Percentiles rank a stretch among this genome's conserved stretches.
phyloP scores from a whole-genome alignment of 2,329 filamentous ascomycete species.

The Penicillium sp. region DNA sequence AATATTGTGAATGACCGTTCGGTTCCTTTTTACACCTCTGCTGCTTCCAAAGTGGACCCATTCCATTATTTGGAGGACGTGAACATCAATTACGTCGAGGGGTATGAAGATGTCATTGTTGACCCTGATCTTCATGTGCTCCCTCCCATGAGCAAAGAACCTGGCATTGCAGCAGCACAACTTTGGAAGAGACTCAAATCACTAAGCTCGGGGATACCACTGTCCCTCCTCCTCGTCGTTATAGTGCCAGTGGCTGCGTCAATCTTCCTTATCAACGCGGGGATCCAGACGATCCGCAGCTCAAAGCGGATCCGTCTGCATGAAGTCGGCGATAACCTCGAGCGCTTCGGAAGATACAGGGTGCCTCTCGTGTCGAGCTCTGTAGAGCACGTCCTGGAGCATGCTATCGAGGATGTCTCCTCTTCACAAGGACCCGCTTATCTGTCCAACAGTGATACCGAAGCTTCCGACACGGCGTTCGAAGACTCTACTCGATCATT shows the following conservation, averaged over 20 bases:
- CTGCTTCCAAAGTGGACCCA: slow-evolving; percentile 72
- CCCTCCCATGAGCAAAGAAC: slow-evolving; percentile 28
- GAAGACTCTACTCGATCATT: slow-evolving; percentile 24
- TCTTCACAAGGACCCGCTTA: slow-evolving; percentile 67
- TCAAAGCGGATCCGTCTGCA: slow-evolving; percentile 71
- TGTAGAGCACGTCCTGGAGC: slow-evolving; percentile 71
- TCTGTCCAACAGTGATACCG: slow-evolving; percentile 45
- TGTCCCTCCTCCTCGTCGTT: slow-evolving; percentile 62
- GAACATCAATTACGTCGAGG: slow-evolving; percentile 68
- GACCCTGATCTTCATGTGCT: slow-evolving; percentile 47
- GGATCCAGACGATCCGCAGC: slow-evolving; percentile 71
- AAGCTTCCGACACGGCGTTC: slow-evolving; percentile 25
- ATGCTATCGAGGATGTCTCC: slow-evolving; percentile 70
- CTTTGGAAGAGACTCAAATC: slow-evolving; percentile 36
- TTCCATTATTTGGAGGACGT: slow-evolving; percentile 65
- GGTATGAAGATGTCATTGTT: slow-evolving; percentile 71
- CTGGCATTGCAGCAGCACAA: slow-evolving; percentile 28
- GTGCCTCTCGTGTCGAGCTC: slow-evolving; percentile 72
- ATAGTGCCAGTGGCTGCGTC: slow-evolving; percentile 69
- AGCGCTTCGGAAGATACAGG: slow-evolving; percentile 67
- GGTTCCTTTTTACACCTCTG: slow-evolving; percentile 78
- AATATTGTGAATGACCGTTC: slow-evolving; percentile 85
- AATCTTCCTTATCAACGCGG: slow-evolving; percentile 70
- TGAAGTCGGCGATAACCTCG: slow-evolving; percentile 64
- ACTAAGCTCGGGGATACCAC: slow-evolving; percentile 55